Evolutionary conservation across 345 rosid genomes (phyloP).

Genomic region (Jatropha curcas): DNA sequence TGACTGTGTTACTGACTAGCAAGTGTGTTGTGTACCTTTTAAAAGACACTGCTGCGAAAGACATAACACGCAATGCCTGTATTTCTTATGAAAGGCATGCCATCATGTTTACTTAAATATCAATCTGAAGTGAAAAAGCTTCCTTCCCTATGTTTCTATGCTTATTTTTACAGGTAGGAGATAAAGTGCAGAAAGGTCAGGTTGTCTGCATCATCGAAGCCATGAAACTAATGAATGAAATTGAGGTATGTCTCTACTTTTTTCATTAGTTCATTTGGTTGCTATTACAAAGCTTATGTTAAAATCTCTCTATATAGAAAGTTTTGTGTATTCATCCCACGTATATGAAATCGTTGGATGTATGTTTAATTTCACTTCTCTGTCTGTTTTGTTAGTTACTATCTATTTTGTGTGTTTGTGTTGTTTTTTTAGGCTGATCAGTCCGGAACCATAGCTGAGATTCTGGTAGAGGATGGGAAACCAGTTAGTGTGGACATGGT

Average conservation of each 20-base stretch:
- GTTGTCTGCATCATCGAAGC: conserved; percentile 93
- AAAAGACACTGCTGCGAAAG: not conserved
- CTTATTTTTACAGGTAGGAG: conserved; percentile 78
- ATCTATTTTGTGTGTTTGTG: not conserved
- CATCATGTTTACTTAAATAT: not conserved
- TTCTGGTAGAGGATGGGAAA: conserved; percentile 82
- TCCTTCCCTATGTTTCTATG: not conserved
- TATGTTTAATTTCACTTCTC: not conserved
- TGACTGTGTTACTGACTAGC: conserved; percentile 6
- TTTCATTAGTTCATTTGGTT: not conserved
- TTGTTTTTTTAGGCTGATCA: conserved; percentile 71
- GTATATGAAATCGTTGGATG: not conserved
- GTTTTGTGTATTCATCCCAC: not conserved
- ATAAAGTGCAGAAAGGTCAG: conserved; percentile 95
- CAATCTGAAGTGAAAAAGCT: not conserved
- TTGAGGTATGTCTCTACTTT: conserved; percentile 61
- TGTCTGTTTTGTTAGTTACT: not conserved
- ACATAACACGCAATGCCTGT: not conserved
- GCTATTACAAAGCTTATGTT: not conserved
- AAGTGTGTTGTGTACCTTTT: too few species aligned
- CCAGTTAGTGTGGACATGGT: conserved; percentile 85
- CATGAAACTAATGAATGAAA: conserved; percentile 98
- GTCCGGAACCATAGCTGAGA: conserved; percentile 79
- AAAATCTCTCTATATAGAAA: not conserved
- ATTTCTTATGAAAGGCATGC: not conserved